Percentiles rank a stretch among this genome's conserved stretches.
Evolutionary conservation across 495 filamentous ascomycete species (phyloP).

Genomic region (Tuber calosporum): DNA sequence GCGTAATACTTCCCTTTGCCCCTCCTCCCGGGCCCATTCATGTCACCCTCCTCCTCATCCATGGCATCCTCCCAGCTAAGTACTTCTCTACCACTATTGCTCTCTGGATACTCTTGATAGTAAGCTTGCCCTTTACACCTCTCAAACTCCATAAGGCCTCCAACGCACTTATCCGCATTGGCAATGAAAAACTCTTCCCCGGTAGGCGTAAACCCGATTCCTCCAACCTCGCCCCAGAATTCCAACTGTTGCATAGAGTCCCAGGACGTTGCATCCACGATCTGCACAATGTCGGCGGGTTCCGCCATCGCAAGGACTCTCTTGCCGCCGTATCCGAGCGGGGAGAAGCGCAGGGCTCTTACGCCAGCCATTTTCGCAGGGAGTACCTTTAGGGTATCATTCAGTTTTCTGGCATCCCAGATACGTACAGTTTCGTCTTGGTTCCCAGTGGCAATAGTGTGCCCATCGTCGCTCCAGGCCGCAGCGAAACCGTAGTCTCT

Average conservation of each 20-base stretch:
- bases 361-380: constrained; percentile 71
- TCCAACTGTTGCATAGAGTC: constrained; percentile 58
- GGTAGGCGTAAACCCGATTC: constrained; percentile 63
- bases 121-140: constrained; percentile 49
- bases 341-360: constrained; percentile 72
- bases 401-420: constrained; percentile 66
- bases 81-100: not conserved
- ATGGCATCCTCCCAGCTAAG: not conserved
- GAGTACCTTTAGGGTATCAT: constrained; percentile 52
- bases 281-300: constrained; percentile 70
- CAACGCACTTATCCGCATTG: constrained; percentile 65
- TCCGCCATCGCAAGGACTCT: constrained; percentile 72
- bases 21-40: not conserved
- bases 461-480: constrained; percentile 84
- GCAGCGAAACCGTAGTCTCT: constrained; percentile 81
- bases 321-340: constrained; percentile 62
- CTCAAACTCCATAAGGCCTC: constrained; percentile 73
- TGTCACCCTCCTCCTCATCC: not conserved
- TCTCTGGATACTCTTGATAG: constrained; percentile 22
- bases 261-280: constrained; percentile 61
- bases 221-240: constrained; percentile 80
- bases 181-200: constrained; percentile 66
- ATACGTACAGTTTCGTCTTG: constrained; percentile 80
- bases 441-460: constrained; percentile 80
- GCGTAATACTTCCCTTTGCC: constrained; percentile 3